These are phyloP conservation scores for Hanseniaspora clermontiae DNA, from an alignment of 805 yeast species.

Conservation along the genomic window DNA sequence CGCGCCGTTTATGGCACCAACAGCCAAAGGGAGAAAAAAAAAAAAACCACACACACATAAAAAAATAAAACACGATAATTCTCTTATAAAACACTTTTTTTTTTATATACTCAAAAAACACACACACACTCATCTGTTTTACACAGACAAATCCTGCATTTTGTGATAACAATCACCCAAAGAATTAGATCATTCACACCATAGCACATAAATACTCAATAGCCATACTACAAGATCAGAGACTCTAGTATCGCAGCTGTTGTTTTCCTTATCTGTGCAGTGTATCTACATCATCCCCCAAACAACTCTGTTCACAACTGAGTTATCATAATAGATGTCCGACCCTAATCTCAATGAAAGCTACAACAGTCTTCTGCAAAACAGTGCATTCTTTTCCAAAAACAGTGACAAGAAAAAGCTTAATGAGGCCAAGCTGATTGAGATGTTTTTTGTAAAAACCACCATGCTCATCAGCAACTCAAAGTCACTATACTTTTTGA, in stretches of 20 bases:
- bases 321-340: background rate
- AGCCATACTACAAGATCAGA: no score
- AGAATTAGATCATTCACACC: no score
- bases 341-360: background rate
- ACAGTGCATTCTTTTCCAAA: background rate
- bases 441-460: slow-evolving; percentile 54
- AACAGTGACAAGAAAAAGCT: background rate
- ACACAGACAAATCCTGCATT: no score
- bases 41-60: background rate
- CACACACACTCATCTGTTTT: no score
- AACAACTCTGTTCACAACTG: background rate
- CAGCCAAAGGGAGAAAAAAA: background rate
- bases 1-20: background rate
- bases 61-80: background rate
- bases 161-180: no score
- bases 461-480: slow-evolving; percentile 45
- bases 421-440: slow-evolving; percentile 29
- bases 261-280: background rate
- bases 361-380: background rate
- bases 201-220: no score
- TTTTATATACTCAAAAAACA: no score
- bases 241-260: background rate
- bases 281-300: background rate
- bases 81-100: no score
- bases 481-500: slow-evolving; percentile 21